Conservation (phyloP, 129 eudicot species). For the Daucus carota region DNA sequence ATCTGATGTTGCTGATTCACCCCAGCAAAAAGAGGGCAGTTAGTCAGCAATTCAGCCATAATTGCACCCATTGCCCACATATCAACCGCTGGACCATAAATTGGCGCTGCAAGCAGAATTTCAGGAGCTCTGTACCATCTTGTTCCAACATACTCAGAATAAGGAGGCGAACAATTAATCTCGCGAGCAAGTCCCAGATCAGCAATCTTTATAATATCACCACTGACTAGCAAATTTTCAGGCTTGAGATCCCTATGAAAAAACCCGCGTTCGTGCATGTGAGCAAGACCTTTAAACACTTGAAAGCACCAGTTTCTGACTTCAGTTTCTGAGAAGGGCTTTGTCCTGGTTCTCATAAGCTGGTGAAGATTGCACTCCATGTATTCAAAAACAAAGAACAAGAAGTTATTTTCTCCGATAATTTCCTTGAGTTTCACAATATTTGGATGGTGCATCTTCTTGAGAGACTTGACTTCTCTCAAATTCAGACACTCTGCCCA, state of each 20-base stretch:
- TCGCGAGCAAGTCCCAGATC: slow-evolving; percentile 99
- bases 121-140: slow-evolving; percentile 99
- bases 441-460: slow-evolving; percentile 89
- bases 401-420: slow-evolving; percentile 73
- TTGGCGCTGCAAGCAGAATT: slow-evolving; percentile 81
- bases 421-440: slow-evolving; percentile 95
- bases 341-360: slow-evolving; percentile 66
- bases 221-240: slow-evolving; percentile 82
- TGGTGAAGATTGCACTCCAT: slow-evolving; percentile 94
- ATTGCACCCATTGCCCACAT: slow-evolving; percentile 99
- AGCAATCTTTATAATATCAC: slow-evolving; percentile 69
- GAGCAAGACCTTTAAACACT: slow-evolving; percentile 95
- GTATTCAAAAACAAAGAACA: slow-evolving; percentile 92
- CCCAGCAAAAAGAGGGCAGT: slow-evolving; percentile 89
- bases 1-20: slow-evolving; percentile 76
- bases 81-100: slow-evolving; percentile 90
- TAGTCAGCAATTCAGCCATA: slow-evolving; percentile 78
- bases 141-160: slow-evolving; percentile 92
- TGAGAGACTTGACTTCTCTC: slow-evolving; percentile 97
- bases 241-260: slow-evolving; percentile 99
- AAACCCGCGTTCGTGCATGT: slow-evolving; percentile 90
- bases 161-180: slow-evolving; percentile 72
- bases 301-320: slow-evolving; percentile 94
- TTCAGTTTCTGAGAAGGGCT: slow-evolving; percentile 71
- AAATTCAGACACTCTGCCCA: slow-evolving; percentile 97